Base-by-base conservation (phyloP, 2,329 filamentous ascomycete genomes). In the Calycina marina region DNA sequence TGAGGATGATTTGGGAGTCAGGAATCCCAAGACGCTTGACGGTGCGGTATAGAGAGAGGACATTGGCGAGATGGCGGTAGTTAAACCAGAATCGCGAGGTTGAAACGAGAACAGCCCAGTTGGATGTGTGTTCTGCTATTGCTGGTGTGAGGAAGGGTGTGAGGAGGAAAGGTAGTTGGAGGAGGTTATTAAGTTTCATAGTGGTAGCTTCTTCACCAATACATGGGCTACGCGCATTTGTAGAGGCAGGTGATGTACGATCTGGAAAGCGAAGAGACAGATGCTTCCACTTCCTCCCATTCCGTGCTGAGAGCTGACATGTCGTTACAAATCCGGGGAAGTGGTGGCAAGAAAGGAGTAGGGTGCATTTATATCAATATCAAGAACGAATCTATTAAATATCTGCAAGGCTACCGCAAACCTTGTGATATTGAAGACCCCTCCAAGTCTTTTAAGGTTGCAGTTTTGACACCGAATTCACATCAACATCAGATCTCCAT, bases 61-160 rank as follows among this genome's bases (percentile, higher is more conserved):
- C 90, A 61, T 98, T 98, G 56, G 90, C 86, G 32, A 98, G 77
- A 57, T 98, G 90, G 36, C 90, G 81, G 60, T 98, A 98, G 62
- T 98, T 98, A 74, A 98, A 98, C 90, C 90, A 98, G 67, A 98
- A 98, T 33, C 90, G 81, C 32, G 90, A 98, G 4, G 90, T 98
- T 43, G 82, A 90, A 37, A 98, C 90, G n/a, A 98, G 76, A 40
- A 98, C 90, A 6, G 90, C 90, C 90, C 90, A 98, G 60, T 98
- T 98, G 54, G 84, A 94, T 11, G 90, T 98, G 60, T 98, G 90
- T 48, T 88, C 78, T 44, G 74, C 71, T 16, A 55, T 54, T 14
- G 49, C 47, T 6, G 63, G 54, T 34, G 59, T 53, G 28, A 73
- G 52, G 35, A 71, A 47, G 36, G 61, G 47, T 25, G 62, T 56